Evolutionary conservation across 805 yeast genomes (phyloP), one percentile per base, ranked within the genome.

Genomic region (Pichia insulana): DNA sequence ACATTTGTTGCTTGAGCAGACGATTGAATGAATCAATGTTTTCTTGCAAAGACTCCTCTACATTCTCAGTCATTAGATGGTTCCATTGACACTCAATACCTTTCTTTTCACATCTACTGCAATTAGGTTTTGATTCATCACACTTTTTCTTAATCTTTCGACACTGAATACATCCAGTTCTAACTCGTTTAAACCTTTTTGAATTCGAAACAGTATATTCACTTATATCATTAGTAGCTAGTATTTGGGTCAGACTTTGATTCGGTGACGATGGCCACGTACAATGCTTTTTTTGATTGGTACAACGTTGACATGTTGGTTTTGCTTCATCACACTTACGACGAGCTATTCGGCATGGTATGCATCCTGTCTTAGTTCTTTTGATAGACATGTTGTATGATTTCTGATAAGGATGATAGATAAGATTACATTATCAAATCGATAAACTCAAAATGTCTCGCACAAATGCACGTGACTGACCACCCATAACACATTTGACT

Each of bases 251-350:
- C 28, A 26, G 10, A 11, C 28, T 20, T 36, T 27, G 32, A 25
- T 26, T n/a, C 3, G 25, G 19, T 10, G 31, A 26, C 28, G 18
- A 26, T 12, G 20, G 19, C 40, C 40, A 48, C 13, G 48, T 48
- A 42, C 69, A 64, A 18, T 36, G 42, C n/a, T 51, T 45, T 15
- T 25, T 12, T 19, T 19, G 17, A 5, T 20, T 37, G 5, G 13
- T 3, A 17, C 47, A 44, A 28, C 22, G 30, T 3, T n/a, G 8
- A 37, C 47, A 44, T 13, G 17, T 33, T 4, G 47, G 47, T 30
- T 34, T 36, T 3, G 34, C 20, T 30, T 40, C 42, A 30, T 39
- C 43, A 26, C 47, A 44, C 22, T 44, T 44, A 20, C 37, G 37
- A 31, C 33, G 40, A 8, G 35, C 9, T 10, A 34, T 18, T n/a